Percentiles rank a stretch among this genome's conserved stretches.
Evolutionary conservation across 1,284 basidiomycete genomes (phyloP).

Genomic region (Polyporus tsugae): DNA sequence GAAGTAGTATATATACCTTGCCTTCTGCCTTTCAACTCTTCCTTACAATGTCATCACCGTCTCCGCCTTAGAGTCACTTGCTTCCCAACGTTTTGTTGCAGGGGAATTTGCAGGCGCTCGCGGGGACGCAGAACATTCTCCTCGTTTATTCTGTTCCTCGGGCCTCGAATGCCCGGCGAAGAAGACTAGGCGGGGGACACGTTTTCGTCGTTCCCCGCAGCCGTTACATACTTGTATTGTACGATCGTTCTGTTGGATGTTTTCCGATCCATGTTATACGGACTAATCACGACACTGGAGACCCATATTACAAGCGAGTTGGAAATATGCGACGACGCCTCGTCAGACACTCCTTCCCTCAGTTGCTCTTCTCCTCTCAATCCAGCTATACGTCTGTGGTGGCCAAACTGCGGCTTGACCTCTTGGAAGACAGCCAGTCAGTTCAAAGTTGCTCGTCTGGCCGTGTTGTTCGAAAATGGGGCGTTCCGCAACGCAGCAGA

Average conservation of each 20-base stretch:
- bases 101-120: slow-evolving; percentile 68
- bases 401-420: background rate
- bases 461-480: background rate
- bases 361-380: background rate
- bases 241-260: background rate
- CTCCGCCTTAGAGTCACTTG: slow-evolving; percentile 73
- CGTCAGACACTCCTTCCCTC: background rate
- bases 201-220: background rate
- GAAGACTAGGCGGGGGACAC: slow-evolving; percentile 45
- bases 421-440: background rate
- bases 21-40: background rate
- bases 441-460: background rate
- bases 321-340: background rate
- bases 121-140: slow-evolving; percentile 60
- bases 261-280: background rate
- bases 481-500: background rate
- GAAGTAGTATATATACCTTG: slow-evolving; percentile 16
- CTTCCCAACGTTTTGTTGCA: slow-evolving; percentile 47
- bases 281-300: background rate
- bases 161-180: slow-evolving; percentile 41
- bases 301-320: background rate
- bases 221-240: slow-evolving; percentile 7
- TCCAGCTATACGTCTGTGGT: too few species aligned
- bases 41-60: slow-evolving; percentile 51
- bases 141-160: slow-evolving; percentile 42